A percentile compares a stretch with the other conserved stretches of the same genome.
These are phyloP conservation scores for Neospermospora avenae DNA, from an alignment of 2,329 filamentous ascomycete genomes.

Conservation along the genomic window DNA sequence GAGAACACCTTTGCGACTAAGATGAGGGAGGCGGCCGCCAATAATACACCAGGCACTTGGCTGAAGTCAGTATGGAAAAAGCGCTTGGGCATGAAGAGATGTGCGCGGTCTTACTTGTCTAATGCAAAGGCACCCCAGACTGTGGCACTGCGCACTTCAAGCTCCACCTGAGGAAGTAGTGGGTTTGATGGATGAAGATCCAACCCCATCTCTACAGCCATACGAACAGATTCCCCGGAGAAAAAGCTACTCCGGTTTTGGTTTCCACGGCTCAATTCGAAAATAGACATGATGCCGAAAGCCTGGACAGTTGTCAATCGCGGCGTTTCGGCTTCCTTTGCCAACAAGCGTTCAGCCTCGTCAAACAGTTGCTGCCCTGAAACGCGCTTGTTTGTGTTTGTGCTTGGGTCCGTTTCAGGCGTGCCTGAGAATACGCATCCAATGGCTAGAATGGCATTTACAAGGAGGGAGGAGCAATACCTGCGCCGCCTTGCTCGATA, in stretches of 20 bases:
- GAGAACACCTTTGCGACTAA: no score
- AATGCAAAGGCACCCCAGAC: conserved; percentile 45
- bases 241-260: conserved; percentile 72
- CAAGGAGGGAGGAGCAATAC: conserved; percentile 42
- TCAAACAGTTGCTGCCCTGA: conserved; percentile 73
- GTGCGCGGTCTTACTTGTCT: no score
- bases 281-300: conserved; percentile 70
- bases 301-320: conserved; percentile 70
- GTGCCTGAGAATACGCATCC: conserved; percentile 69
- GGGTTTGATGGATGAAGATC: conserved; percentile 30
- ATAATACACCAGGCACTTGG: no score
- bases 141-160: conserved; percentile 43
- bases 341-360: conserved; percentile 59
- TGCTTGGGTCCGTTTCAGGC: conserved; percentile 55
- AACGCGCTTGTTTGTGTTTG: conserved; percentile 48
- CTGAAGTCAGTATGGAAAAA: no score
- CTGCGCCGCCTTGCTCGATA: conserved; percentile 20
- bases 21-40: no score
- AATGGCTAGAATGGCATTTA: conserved; percentile 41
- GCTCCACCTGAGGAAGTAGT: conserved; percentile 47
- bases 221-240: conserved; percentile 66
- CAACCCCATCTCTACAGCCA: conserved; percentile 53
- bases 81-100: no score
- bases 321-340: conserved; percentile 51
- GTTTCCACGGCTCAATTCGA: conserved; percentile 69